Evolutionary conservation across 257 asterid species (phyloP), one percentile per base, ranked within the genome.

Genomic region (Ocimum tenuiflorum): DNA sequence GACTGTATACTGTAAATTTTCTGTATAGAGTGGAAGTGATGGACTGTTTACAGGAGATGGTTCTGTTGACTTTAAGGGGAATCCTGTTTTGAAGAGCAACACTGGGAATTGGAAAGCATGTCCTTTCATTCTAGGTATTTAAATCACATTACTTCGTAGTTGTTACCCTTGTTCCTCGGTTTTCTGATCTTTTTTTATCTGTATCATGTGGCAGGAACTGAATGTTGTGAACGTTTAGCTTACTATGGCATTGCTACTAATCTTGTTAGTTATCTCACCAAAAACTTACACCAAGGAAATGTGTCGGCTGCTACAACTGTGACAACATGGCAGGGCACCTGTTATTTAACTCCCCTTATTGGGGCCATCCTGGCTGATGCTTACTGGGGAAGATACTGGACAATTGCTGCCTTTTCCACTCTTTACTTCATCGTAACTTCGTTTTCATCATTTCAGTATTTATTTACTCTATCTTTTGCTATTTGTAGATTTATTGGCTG

Each of bases 31-130:
- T 74, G 91, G 61, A 68, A 77, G 61, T 68, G 67, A 49, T 54
- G 80, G 73, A 52, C 79, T 78, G 35, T 79, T 75, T 68, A 82
- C 97, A 4, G 96, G 97, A 58, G 97, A 90, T 79, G 99, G 99
- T 70, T 94, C 99, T 9, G 97, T 90, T 64, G 99, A 90, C 84
- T 60, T 85, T 65, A 85, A 88, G 77, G 99, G 99, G 65, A 83
- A 85, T 65, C 97, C 83, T 58, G 96, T 91, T 75, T 43, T 88
- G 61, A 94, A 90, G 87, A 83, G 88, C 67, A 81, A 83, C 67
- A 94, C 99, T 22, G 99, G 97, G 60, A 94, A 86, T 75, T 94
- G 99, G 99, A 85, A 82, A 79, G 99, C 97, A 13, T 90, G 97
- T 50, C 99, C 97, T 45, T 90, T 86, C 62, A 94, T 90, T 82